A percentile compares a stretch with the other conserved stretches of the same genome.
Conservation (phyloP, 2,329 filamentous ascomycete genomes). For the Colletotrichum lindemuthianum region DNA sequence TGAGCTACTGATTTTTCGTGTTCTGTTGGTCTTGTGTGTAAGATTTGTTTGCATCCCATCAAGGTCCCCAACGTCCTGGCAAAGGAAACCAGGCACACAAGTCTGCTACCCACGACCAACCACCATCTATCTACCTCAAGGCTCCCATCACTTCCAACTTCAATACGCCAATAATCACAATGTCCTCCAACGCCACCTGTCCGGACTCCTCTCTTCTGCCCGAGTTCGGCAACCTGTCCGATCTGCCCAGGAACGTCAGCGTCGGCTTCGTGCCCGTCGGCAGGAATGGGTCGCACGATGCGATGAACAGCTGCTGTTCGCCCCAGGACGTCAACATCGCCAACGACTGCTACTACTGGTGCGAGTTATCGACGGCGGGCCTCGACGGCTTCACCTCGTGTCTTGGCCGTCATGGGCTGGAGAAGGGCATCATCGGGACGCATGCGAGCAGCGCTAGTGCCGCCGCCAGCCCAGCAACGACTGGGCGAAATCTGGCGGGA, state of each 20-base stretch:
- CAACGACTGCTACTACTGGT: constrained; percentile 7
- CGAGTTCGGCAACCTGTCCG: not conserved
- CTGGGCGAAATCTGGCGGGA: not conserved
- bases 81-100: too few species aligned
- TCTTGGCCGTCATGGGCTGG: constrained; percentile 1
- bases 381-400: constrained; percentile 2
- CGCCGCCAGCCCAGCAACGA: not conserved
- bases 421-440: not conserved
- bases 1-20: too few species aligned
- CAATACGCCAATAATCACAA: not conserved
- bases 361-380: constrained; percentile 4
- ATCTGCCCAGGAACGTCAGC: not conserved
- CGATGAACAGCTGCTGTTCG: constrained; percentile 4
- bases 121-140: too few species aligned
- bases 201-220: constrained; percentile 5
- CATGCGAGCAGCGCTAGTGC: not conserved
- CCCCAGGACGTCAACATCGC: constrained; percentile 9
- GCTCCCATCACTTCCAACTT: too few species aligned
- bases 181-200: not conserved
- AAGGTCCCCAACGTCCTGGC: too few species aligned
- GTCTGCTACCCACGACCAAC: too few species aligned
- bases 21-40: too few species aligned
- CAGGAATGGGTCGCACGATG: constrained; percentile 7
- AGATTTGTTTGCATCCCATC: too few species aligned
- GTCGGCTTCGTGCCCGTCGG: constrained; percentile 8